phyloP scores from a whole-genome alignment of 148 eudicot genomes.

The Rhododendron molle region DNA sequence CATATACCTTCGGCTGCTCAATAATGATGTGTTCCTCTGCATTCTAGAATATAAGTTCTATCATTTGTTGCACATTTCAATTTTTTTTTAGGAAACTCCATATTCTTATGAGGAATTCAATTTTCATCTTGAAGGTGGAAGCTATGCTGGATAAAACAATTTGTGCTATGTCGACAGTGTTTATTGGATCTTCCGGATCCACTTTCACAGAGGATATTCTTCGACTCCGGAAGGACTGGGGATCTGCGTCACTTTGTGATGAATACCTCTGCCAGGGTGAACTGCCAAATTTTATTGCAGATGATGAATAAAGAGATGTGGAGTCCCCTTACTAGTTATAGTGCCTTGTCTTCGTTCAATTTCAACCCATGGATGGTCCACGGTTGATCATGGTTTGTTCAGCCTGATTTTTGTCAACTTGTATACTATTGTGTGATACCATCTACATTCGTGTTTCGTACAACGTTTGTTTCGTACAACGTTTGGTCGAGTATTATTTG shows the following conservation, averaged over 20 bases:
- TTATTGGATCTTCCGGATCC: conserved; percentile 89
- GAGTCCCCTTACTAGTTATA: neutral
- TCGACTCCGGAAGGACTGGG: conserved; percentile 90
- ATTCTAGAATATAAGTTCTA: neutral
- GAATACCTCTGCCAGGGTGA: conserved; percentile 88
- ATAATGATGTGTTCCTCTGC: neutral
- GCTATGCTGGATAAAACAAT: conserved; percentile 99
- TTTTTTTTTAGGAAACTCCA: neutral
- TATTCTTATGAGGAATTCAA: neutral
- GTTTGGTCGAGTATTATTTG: neutral
- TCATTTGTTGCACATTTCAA: neutral
- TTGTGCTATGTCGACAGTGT: conserved; percentile 77
- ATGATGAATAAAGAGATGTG: conserved; percentile 53
- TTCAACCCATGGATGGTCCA: neutral
- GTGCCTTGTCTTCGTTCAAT: neutral
- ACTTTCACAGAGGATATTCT: conserved; percentile 97
- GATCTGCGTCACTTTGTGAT: conserved; percentile 73
- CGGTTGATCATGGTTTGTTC: neutral
- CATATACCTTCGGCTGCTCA: neutral
- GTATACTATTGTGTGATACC: neutral
- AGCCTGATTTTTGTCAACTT: neutral
- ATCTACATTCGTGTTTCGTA: neutral
- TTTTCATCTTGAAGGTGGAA: conserved; percentile 66
- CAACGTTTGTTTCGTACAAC: neutral
- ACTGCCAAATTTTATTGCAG: conserved; percentile 84